Percentiles rank a stretch among this genome's conserved stretches.
Evolutionary conservation across 2,329 filamentous ascomycete species (phyloP).

Genomic region (Colletotrichum incanum): DNA sequence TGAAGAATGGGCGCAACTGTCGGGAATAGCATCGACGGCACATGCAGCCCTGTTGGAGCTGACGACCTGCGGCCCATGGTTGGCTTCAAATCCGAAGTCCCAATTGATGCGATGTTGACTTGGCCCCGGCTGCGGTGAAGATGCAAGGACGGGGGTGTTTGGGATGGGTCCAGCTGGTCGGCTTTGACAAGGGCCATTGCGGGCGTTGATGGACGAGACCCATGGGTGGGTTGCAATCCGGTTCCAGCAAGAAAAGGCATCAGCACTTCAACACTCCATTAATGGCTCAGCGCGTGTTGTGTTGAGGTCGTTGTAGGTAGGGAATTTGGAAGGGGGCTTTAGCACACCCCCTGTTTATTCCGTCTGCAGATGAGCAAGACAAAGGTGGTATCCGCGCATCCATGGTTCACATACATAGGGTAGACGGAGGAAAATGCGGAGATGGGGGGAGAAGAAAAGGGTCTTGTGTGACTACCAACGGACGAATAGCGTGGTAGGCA

Average conservation of each 20-base stretch:
- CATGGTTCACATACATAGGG: background rate
- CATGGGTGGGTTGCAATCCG: background rate
- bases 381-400: background rate
- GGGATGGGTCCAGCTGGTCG: slow-evolving; percentile 5
- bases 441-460: background rate
- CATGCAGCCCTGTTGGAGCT: slow-evolving; percentile 37
- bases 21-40: slow-evolving; percentile 8
- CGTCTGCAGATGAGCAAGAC: background rate
- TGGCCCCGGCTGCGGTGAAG: slow-evolving; percentile 6
- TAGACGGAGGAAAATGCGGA: slow-evolving; percentile 3
- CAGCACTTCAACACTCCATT: background rate
- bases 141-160: background rate
- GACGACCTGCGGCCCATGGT: background rate
- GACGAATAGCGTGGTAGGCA: slow-evolving; percentile 17
- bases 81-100: slow-evolving; percentile 21
- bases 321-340: background rate
- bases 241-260: background rate
- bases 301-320: background rate
- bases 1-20: slow-evolving; percentile 1
- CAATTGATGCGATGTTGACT: background rate
- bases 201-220: background rate
- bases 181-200: slow-evolving; percentile 3
- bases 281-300: background rate
- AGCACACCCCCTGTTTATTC: background rate
- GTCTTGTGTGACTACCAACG: background rate